phyloP scores from a whole-genome alignment of 805 yeast species.

The Wickerhamiella parazyma region DNA sequence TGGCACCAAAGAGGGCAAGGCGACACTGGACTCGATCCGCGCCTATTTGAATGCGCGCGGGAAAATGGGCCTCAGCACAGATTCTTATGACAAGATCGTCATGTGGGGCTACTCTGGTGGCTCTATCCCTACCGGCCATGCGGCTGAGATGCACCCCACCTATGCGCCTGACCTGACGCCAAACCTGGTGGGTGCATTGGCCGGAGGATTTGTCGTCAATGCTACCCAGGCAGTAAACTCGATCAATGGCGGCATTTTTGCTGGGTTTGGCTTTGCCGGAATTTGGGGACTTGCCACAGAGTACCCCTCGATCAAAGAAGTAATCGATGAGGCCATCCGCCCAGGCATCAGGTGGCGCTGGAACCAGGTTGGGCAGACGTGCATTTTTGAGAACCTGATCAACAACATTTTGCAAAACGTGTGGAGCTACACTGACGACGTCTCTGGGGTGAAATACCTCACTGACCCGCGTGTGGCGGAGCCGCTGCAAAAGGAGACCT shows the following conservation, averaged over 20 bases:
- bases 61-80: constrained; percentile 9
- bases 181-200: constrained; percentile 14
- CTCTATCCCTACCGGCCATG: constrained; percentile 17
- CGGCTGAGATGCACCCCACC: constrained; percentile 18
- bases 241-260: constrained; percentile 16
- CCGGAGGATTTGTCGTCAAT: constrained; percentile 18
- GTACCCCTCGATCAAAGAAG: constrained; percentile 18
- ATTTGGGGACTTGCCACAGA: constrained; percentile 20
- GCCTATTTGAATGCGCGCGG: constrained; percentile 16
- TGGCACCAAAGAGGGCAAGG: constrained; percentile 19
- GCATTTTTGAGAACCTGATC: constrained; percentile 12
- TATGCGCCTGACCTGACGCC: constrained; percentile 20
- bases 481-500: constrained; percentile 15
- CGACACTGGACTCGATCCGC: constrained; percentile 21
- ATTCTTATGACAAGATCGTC: constrained; percentile 8
- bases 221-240: constrained; percentile 12
- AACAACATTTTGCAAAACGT: constrained; percentile 16
- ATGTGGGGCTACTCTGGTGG: constrained; percentile 17
- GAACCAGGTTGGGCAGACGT: constrained; percentile 12
- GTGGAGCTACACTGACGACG: constrained; percentile 14
- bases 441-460: constrained; percentile 9
- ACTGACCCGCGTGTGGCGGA: constrained; percentile 9
- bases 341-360: constrained; percentile 13
- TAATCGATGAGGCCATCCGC: constrained; percentile 6
- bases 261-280: constrained; percentile 20